Base-by-base conservation (phyloP, 176 grass and related monocot genomes). In the Zea mays region DNA sequence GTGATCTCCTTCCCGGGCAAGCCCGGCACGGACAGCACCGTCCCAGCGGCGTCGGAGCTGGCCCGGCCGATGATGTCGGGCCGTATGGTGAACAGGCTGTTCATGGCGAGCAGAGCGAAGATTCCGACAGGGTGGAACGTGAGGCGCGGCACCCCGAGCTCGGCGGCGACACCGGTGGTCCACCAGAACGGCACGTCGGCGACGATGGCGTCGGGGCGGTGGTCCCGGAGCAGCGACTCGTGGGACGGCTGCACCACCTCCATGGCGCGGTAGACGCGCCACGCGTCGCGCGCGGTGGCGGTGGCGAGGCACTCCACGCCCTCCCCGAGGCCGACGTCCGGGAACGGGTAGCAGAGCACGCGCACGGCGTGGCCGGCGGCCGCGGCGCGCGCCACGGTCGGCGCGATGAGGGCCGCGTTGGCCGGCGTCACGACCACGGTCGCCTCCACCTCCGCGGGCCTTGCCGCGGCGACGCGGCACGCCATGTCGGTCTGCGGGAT, bases 401-500 rank as follows among this genome's bases (percentile, higher is more conserved):
- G 82, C 42, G 75, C 67, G 41, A 91, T 83, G 35, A 89, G 54
- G 16, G 40, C 38, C 9, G 79, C 79, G 74, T 93, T 93, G 27
- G 78, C 91, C 7, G 85, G 91, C 11, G 91, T 80, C 34, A 93
- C 80, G 19, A 93, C 79, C 79, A 90, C 71, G 6, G 84, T 90
- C 17, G 84, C 69, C 36, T 87, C 83, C 8, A 94, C 76, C 9
- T 61, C 64, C 0, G 43, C 54, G 0, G 62, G 75, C 11, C 70
- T 9, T 38, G 63, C 76, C 27, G 17, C 55, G 13, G 84, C 91
- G 40, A 97, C 69, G 59, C 86, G 84, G 75, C 86, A 71, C 8
- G 90, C 90, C 5, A 97, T 79, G 49, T 93, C 90, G 1, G 88
- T 78, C 72, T 89, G 87, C 35, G 94, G 94, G 63, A 93, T 83